Base-by-base conservation (phyloP, 306 rosid species). In the Urtica urens region DNA sequence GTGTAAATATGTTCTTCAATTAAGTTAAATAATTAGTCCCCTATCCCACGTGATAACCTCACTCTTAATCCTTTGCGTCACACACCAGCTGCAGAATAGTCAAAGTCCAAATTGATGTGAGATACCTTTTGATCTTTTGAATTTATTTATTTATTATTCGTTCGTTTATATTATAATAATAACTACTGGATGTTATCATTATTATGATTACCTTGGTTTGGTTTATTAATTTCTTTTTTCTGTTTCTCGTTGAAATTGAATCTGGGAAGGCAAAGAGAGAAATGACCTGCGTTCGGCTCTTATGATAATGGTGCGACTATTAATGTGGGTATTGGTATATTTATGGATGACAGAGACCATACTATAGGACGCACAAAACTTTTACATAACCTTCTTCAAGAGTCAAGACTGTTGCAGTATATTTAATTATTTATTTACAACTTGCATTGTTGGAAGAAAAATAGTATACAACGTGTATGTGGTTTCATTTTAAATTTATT, bases 1-100 rank as follows among this genome's bases (percentile, higher is more conserved):
- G n/a, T n/a, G n/a, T n/a, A n/a, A n/a, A n/a, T n/a, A n/a, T n/a
- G n/a, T n/a, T n/a, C n/a, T n/a, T n/a, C n/a, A n/a, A n/a, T n/a
- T n/a, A n/a, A n/a, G n/a, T n/a, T n/a, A n/a, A n/a, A n/a, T n/a
- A n/a, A n/a, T 16, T 16, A 46, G 22, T 22, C 60, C 62, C 28
- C 49, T 45, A 14, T 35, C 42, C 67, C 63, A 41, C 40, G 59
- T 66, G 78, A 53, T 55, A 47, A 19, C 65, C 49, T 58, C 65
- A 54, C 8, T 46, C 6, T 27, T 49, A 1, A 1, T 17, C 13
- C 10, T 4, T 2, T 7, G 8, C 18, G 3, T 24, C 21, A 46
- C 34, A 5, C 24, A 12, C 37, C 9, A 7, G 51, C 42, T 28
- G 28, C 35, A 27, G 57, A 53, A 54, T 53, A 30, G 58, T 66